Conservation (phyloP, 179 eudicot genomes). For the Gypsophila paniculata region DNA sequence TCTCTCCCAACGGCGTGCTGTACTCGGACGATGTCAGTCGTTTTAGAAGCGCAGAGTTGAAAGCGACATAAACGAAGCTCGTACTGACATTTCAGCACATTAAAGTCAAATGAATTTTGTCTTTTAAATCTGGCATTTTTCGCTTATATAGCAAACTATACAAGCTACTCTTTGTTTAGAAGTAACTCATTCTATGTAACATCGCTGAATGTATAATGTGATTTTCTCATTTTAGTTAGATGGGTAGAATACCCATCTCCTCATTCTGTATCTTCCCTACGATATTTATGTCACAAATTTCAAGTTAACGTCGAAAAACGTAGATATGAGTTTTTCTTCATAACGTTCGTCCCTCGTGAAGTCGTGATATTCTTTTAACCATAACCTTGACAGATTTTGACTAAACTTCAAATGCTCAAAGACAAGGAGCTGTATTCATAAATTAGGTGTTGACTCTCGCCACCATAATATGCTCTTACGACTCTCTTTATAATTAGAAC, state of each 20-base stretch:
- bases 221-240: no score
- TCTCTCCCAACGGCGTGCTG: constrained; percentile 64
- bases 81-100: constrained; percentile 1
- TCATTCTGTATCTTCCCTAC: no score
- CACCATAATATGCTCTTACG: no score
- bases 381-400: no score
- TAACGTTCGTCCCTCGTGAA: no score
- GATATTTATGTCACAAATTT: not conserved
- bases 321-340: no score
- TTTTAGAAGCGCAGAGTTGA: constrained; percentile 40
- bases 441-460: no score
- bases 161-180: not conserved
- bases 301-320: not conserved
- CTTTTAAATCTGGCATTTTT: not conserved
- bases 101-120: not conserved
- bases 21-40: constrained; percentile 50
- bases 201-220: not conserved
- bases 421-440: no score
- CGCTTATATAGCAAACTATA: not conserved
- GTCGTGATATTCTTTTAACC: no score
- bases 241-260: no score
- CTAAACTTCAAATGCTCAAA: no score
- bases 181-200: not conserved
- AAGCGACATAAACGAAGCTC: constrained; percentile 39
- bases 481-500: no score